Evolutionary conservation across 352 stramenopile genomes (phyloP).

Genomic region (Globisporangium splendens): DNA sequence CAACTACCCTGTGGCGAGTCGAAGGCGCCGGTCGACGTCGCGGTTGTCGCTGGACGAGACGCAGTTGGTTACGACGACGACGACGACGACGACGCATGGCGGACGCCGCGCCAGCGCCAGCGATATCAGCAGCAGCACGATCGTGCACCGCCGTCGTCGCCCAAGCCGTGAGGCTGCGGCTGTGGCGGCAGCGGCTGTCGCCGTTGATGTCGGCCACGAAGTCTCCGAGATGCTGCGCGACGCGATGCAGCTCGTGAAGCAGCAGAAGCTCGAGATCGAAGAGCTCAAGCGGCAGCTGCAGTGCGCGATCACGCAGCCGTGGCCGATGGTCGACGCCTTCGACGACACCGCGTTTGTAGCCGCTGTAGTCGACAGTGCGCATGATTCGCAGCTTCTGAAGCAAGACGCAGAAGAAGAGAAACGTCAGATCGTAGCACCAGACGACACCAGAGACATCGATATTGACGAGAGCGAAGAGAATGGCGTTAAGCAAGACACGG

Average conservation of each 20-base stretch:
- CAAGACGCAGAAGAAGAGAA: neutral
- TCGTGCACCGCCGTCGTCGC: constrained; percentile 35
- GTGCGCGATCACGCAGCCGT: neutral
- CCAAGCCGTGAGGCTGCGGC: constrained; percentile 19
- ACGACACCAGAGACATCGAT: neutral
- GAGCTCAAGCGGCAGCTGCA: constrained; percentile 39
- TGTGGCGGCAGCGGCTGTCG: no score
- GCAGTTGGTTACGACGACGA: neutral
- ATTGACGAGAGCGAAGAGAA: neutral
- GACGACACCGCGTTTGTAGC: neutral
- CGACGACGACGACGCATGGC: no score
- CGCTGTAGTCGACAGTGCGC: neutral
- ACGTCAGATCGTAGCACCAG: neutral
- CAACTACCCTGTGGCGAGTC: no score
- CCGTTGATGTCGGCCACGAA: constrained; percentile 30
- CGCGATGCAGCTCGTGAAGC: constrained; percentile 58
- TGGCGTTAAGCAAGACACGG: neutral
- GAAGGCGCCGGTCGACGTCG: constrained; percentile 3
- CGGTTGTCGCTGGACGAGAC: constrained; percentile 15
- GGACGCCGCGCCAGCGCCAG: constrained; percentile 1
- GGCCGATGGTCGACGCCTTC: no score
- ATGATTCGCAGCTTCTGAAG: neutral
- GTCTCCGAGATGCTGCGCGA: constrained; percentile 62
- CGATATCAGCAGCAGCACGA: constrained; percentile 3
- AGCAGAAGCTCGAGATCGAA: constrained; percentile 71